Percentiles rank a stretch among this genome's conserved stretches.
Conservation (phyloP, 2,329 filamentous ascomycete genomes). For the Aspergillus sp. region DNA sequence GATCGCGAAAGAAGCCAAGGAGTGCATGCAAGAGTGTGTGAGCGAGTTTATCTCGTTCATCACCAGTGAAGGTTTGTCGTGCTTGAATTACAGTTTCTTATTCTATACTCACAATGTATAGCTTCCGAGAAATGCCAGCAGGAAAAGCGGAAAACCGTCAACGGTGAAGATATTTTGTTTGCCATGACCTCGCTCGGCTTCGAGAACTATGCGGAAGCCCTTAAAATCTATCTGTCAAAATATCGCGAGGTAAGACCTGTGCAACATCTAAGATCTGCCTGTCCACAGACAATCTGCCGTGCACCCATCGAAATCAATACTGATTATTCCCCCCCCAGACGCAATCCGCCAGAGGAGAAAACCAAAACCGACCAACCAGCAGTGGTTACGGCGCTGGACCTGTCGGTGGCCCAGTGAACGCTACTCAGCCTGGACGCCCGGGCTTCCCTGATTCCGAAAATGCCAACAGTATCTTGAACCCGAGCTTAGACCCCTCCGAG, state of each 20-base stretch:
- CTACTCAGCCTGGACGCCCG: constrained; percentile 24
- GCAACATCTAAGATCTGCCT: constrained; percentile 12
- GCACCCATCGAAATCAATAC: constrained; percentile 37
- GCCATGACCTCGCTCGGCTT: constrained; percentile 99
- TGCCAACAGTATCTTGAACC: constrained; percentile 41
- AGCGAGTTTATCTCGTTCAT: constrained; percentile 99
- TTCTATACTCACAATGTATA: constrained; percentile 34
- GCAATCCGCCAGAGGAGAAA: constrained; percentile 68
- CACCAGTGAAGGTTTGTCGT: constrained; percentile 83
- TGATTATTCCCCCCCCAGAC: constrained; percentile 57
- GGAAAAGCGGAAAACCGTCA: constrained; percentile 98
- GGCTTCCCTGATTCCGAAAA: constrained; percentile 37
- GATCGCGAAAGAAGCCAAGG: constrained; percentile 97
- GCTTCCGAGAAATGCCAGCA: constrained; percentile 99
- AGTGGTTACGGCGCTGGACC: constrained; percentile 41
- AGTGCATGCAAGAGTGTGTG: constrained; percentile 99
- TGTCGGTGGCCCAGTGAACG: constrained; percentile 28
- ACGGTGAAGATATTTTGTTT: constrained; percentile 96
- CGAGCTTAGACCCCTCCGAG: constrained; percentile 40
- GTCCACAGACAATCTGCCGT: not conserved
- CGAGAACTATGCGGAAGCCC: constrained; percentile 95
- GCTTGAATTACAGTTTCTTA: not conserved
- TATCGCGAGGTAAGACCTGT: constrained; percentile 83
- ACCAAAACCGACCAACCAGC: constrained; percentile 54
- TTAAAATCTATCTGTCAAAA: constrained; percentile 97